Conservation (phyloP, 1,139 yeast species). For the Scheffersomyces parashehatae region DNA sequence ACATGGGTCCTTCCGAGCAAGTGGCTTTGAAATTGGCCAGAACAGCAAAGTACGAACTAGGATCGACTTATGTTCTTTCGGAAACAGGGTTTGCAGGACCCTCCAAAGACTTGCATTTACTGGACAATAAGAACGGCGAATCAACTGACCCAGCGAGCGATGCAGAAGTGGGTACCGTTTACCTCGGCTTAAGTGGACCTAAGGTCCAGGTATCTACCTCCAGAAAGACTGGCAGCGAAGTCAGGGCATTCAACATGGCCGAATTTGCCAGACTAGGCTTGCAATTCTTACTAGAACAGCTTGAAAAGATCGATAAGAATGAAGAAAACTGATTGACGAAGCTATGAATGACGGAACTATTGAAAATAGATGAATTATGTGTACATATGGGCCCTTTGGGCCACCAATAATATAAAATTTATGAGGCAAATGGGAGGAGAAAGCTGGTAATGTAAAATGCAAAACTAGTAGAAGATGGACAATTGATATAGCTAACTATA, state of each 20-base stretch:
- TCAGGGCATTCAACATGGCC: constrained; percentile 70
- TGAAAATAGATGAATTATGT: too few relatives aligned
- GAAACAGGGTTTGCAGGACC: constrained; percentile 93
- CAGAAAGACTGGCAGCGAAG: constrained; percentile 46
- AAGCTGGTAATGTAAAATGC: too few relatives aligned
- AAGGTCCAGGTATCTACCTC: constrained; percentile 52
- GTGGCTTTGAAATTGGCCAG: constrained; percentile 79
- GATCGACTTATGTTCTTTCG: constrained; percentile 76
- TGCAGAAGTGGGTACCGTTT: constrained; percentile 62
- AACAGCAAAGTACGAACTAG: constrained; percentile 75
- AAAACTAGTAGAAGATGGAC: too few relatives aligned
- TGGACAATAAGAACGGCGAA: constrained; percentile 9
- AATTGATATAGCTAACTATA: too few relatives aligned
- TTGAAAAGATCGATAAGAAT: constrained; percentile 12
- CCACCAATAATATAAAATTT: too few relatives aligned
- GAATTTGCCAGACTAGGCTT: constrained; percentile 70
- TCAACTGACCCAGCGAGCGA: constrained; percentile 14
- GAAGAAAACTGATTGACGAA: background rate
- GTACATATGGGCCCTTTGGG: too few relatives aligned
- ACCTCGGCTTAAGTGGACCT: constrained; percentile 72
- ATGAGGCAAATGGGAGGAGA: too few relatives aligned
- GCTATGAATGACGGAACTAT: too few relatives aligned
- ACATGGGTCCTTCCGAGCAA: constrained; percentile 79
- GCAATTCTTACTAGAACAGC: constrained; percentile 52
- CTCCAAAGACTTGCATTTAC: constrained; percentile 44